Percentiles rank a stretch among this genome's conserved stretches.
These are phyloP conservation scores for Mycena epipterygia DNA, from an alignment of 768 basidiomycete species.

Conservation along the genomic window DNA sequence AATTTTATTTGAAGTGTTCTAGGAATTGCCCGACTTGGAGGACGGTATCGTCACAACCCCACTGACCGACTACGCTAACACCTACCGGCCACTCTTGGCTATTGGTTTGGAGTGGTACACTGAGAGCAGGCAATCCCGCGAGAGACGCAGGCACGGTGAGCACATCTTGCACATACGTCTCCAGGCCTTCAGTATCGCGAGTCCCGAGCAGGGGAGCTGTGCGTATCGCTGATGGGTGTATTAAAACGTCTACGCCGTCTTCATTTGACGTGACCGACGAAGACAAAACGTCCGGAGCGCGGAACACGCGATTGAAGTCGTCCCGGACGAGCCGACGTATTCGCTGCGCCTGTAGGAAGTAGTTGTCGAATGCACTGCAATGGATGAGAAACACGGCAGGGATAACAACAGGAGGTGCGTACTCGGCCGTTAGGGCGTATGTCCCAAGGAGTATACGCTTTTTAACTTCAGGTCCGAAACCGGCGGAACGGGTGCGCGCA, in stretches of 20 bases:
- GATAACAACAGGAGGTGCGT: slow-evolving; percentile 43
- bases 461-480: slow-evolving; percentile 89
- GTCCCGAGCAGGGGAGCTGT: slow-evolving; percentile 76
- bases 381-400: no score
- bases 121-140: slow-evolving; percentile 88
- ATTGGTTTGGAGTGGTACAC: slow-evolving; percentile 63
- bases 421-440: slow-evolving; percentile 94
- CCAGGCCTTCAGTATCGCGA: slow-evolving; percentile 44
- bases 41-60: slow-evolving; percentile 81
- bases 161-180: slow-evolving; percentile 90
- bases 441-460: slow-evolving; percentile 92
- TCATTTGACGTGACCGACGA: background rate
- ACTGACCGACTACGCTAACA: slow-evolving; percentile 86
- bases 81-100: slow-evolving; percentile 88
- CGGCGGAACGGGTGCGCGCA: slow-evolving; percentile 72
- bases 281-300: slow-evolving; percentile 64
- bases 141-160: slow-evolving; percentile 93
- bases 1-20: slow-evolving; percentile 40
- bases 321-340: slow-evolving; percentile 78
- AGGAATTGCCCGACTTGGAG: slow-evolving; percentile 65
- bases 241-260: slow-evolving; percentile 78
- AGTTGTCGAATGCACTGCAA: slow-evolving; percentile 95
- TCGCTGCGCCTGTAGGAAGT: slow-evolving; percentile 92
- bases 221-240: slow-evolving; percentile 91
- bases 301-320: slow-evolving; percentile 84